Percentiles rank a stretch among this genome's conserved stretches.
phyloP scores from a whole-genome alignment of 805 yeast genomes.

The Schwanniomyces yamadae region DNA sequence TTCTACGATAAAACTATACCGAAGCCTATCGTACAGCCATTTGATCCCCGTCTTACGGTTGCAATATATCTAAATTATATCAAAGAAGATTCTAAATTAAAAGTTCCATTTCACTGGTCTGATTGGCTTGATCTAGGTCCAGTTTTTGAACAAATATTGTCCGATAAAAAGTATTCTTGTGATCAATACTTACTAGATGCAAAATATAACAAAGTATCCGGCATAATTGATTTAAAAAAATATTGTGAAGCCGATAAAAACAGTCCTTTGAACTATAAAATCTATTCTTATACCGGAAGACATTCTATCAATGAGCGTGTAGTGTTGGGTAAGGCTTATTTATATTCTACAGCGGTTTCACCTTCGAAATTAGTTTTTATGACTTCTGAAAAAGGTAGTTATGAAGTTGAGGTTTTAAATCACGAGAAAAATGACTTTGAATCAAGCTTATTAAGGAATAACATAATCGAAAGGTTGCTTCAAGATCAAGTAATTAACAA shows the following conservation, averaged over 20 bases:
- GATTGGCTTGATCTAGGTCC: constrained; percentile 54
- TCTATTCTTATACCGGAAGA: constrained; percentile 19
- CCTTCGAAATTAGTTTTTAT: constrained; percentile 32
- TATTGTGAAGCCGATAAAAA: constrained; percentile 21
- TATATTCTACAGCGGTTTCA: constrained; percentile 25
- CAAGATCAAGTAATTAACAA: neutral
- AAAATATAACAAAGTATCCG: constrained; percentile 8
- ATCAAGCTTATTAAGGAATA: constrained; percentile 22
- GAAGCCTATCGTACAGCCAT: constrained; percentile 22
- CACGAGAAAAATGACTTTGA: constrained; percentile 13
- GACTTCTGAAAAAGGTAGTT: constrained; percentile 20
- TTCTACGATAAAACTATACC: constrained; percentile 3
- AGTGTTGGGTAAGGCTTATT: constrained; percentile 27
- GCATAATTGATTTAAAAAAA: constrained; percentile 6
- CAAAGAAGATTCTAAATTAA: constrained; percentile 8
- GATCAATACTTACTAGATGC: constrained; percentile 17
- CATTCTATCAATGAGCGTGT: constrained; percentile 24
- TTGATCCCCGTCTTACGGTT: constrained; percentile 59
- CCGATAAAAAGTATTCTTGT: constrained; percentile 12
- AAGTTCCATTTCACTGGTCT: constrained; percentile 53
- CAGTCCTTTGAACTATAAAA: constrained; percentile 21
- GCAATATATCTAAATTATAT: constrained; percentile 47
- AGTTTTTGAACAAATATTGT: constrained; percentile 30
- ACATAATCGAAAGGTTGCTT: constrained; percentile 15
- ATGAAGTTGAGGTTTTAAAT: constrained; percentile 18